Evolutionary conservation across 768 basidiomycete genomes (phyloP).

Genomic region (Cantharellus anzutake): DNA sequence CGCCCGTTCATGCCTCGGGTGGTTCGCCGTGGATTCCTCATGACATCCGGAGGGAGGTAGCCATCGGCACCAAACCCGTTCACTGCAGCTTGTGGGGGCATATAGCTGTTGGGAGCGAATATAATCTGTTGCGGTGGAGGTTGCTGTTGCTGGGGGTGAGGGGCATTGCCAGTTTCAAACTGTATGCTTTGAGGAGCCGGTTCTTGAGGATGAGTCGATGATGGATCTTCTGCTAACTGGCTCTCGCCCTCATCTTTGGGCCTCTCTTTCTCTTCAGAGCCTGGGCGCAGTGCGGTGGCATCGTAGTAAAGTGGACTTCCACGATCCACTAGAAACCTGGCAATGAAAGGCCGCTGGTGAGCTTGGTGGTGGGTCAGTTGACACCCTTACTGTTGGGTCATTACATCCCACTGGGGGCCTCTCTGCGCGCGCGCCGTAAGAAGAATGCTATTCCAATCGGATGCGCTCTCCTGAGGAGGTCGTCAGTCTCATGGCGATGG

Average conservation of each 20-base stretch:
- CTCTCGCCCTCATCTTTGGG: neutral
- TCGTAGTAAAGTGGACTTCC: neutral
- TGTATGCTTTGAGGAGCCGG: neutral
- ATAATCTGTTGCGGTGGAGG: neutral
- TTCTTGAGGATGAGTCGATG: neutral
- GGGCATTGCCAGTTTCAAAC: neutral
- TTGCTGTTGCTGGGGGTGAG: neutral
- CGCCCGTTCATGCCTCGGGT: neutral
- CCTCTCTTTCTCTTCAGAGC: neutral
- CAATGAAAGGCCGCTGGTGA: neutral
- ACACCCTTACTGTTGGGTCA: neutral
- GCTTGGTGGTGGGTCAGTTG: neutral
- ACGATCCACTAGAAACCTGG: neutral
- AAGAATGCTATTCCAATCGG: constrained; percentile 1
- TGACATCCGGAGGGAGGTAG: neutral
- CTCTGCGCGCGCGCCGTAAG: constrained; percentile 1
- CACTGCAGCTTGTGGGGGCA: neutral
- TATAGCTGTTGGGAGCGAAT: neutral
- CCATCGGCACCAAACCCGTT: neutral
- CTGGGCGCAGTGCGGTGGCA: neutral
- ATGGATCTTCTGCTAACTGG: neutral
- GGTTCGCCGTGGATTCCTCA: neutral
- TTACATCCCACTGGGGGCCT: constrained; percentile 1
- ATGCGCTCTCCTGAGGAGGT: neutral
- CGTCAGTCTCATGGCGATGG: neutral